Percentiles rank a stretch among this genome's conserved stretches.
Conservation (phyloP, 768 basidiomycete species). For the Mycena alexandri region DNA sequence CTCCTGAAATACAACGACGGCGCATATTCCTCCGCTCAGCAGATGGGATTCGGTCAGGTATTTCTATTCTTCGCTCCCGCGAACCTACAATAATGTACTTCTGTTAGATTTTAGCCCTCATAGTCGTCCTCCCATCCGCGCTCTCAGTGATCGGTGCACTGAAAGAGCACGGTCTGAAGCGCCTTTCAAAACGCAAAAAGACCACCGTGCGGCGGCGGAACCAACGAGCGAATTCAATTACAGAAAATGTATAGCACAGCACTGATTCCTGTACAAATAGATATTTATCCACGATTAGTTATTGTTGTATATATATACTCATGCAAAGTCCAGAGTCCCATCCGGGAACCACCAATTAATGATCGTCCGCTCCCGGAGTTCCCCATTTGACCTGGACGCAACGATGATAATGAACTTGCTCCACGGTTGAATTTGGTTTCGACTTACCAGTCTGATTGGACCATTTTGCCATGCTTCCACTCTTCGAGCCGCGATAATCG, state of each 20-base stretch:
- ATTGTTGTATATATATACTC: neutral
- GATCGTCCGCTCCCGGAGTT: slow-evolving; percentile 65
- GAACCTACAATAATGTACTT: too few species aligned
- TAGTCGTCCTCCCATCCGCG: slow-evolving; percentile 55
- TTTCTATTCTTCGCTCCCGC: neutral
- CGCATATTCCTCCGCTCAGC: slow-evolving; percentile 37
- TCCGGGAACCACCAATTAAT: slow-evolving; percentile 44
- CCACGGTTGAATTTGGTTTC: too few species aligned
- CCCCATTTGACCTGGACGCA: slow-evolving; percentile 66
- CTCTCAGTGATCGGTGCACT: slow-evolving; percentile 50
- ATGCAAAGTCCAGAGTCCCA: slow-evolving; percentile 25
- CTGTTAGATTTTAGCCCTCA: slow-evolving; percentile 53
- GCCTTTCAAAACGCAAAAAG: slow-evolving; percentile 45
- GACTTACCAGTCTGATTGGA: slow-evolving; percentile 49
- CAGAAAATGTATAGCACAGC: slow-evolving; percentile 22
- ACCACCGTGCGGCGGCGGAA: slow-evolving; percentile 21
- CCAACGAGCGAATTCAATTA: slow-evolving; percentile 25
- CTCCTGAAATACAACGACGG: slow-evolving; percentile 48
- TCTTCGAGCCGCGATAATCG: slow-evolving; percentile 69
- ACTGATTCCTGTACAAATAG: slow-evolving; percentile 23
- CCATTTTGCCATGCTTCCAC: slow-evolving; percentile 78
- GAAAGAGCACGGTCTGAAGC: slow-evolving; percentile 47
- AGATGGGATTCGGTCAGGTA: slow-evolving; percentile 58
- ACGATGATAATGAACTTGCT: too few species aligned
- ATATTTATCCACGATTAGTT: slow-evolving; percentile 10